These are phyloP conservation scores for Botrytis sinoallii DNA, from an alignment of 2,329 filamentous ascomycete genomes.

Conservation along the genomic window DNA sequence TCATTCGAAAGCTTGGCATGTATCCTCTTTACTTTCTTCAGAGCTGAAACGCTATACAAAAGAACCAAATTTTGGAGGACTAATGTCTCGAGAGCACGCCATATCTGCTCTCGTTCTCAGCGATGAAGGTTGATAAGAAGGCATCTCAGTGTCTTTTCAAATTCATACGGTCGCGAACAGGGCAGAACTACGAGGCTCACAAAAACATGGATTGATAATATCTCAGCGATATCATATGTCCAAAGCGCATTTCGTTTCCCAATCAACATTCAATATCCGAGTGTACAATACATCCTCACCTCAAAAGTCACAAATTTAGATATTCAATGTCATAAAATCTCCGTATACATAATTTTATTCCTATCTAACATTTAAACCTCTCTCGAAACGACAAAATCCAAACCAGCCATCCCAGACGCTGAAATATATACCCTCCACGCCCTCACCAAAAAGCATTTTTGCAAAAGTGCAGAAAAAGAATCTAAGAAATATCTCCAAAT, in stretches of 20 bases:
- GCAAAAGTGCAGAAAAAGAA: neutral
- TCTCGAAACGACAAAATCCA: neutral
- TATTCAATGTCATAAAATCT: too few relatives aligned
- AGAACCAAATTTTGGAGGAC: too few relatives aligned
- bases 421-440: neutral
- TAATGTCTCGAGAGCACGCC: too few relatives aligned
- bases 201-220: neutral
- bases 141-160: neutral
- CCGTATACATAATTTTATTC: neutral
- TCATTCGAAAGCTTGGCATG: neutral
- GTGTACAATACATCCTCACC: neutral
- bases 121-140: neutral
- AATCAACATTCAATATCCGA: neutral
- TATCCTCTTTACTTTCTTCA: too few relatives aligned
- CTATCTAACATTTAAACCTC: neutral
- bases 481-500: neutral
- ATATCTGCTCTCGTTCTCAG: too few relatives aligned
- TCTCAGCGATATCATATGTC: neutral
- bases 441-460: neutral
- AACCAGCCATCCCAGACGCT: neutral
- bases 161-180: fast-evolving
- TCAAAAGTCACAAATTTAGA: neutral
- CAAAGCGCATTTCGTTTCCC: neutral
- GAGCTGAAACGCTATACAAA: neutral
- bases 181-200: too few relatives aligned